These are phyloP conservation scores for Psidium friedrichsthalianum DNA, from an alignment of 345 rosid genomes.

Conservation along the genomic window DNA sequence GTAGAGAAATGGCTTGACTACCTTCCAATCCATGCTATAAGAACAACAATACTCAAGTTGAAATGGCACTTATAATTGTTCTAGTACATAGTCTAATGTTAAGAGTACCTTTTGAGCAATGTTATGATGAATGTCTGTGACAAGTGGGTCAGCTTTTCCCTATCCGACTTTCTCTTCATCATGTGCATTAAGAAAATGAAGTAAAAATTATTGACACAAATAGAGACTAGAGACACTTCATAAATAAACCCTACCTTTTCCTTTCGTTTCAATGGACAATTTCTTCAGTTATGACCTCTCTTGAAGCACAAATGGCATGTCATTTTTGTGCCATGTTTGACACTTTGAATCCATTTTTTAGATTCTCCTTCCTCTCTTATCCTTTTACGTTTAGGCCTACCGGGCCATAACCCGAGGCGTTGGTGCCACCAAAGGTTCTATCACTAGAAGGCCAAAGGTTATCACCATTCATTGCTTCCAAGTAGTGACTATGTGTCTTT, in stretches of 20 bases:
- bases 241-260: not conserved
- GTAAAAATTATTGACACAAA: not conserved
- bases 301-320: not conserved
- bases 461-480: not conserved
- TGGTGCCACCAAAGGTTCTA: not conserved
- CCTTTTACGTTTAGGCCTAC: not conserved
- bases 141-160: not conserved
- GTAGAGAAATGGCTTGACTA: not conserved
- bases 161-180: not conserved
- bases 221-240: not conserved
- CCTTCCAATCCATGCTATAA: not conserved
- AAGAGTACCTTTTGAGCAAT: not conserved
- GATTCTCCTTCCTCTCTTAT: not conserved
- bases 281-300: not conserved
- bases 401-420: not conserved
- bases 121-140: not conserved
- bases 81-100: not conserved
- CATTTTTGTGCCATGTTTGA: not conserved
- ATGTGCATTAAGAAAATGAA: not conserved
- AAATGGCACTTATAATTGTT: not conserved
- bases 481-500: too few species aligned
- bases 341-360: not conserved
- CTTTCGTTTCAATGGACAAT: not conserved
- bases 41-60: not conserved
- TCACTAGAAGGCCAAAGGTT: not conserved